phyloP scores from a whole-genome alignment of 805 yeast species.

The Saccharomyces paradoxus region DNA sequence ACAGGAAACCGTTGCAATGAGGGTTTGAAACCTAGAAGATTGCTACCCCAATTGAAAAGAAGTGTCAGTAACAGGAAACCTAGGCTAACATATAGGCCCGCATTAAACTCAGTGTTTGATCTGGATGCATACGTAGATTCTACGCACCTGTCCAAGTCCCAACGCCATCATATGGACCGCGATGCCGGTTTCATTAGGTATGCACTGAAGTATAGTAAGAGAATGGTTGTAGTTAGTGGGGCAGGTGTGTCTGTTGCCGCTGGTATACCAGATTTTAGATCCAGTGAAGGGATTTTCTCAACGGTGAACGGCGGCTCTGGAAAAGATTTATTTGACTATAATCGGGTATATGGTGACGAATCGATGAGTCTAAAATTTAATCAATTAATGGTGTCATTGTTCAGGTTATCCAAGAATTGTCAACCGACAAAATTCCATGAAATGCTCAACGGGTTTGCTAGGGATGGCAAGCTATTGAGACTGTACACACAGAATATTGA shows the following conservation, averaged over 20 bases:
- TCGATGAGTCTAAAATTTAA: conserved; percentile 60
- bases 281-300: conserved; percentile 68
- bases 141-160: neutral
- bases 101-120: conserved; percentile 37
- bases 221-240: conserved; percentile 64
- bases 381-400: conserved; percentile 59
- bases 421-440: conserved; percentile 69
- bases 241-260: conserved; percentile 89
- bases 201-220: conserved; percentile 46
- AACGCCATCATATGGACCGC: conserved; percentile 3
- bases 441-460: conserved; percentile 50
- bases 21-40: conserved; percentile 15
- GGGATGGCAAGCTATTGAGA: conserved; percentile 56
- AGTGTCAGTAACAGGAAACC: conserved; percentile 33
- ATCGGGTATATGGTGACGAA: conserved; percentile 60
- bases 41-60: conserved; percentile 13
- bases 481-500: conserved; percentile 87
- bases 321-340: conserved; percentile 65
- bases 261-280: conserved; percentile 84
- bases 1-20: neutral
- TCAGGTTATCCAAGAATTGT: conserved; percentile 45
- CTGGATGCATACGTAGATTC: conserved; percentile 19
- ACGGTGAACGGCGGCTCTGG: conserved; percentile 42
- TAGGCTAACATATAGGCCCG: conserved; percentile 40
- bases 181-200: conserved; percentile 43